Base-by-base conservation (phyloP, 2,329 filamentous ascomycete genomes). In the Botryotinia globosa region DNA sequence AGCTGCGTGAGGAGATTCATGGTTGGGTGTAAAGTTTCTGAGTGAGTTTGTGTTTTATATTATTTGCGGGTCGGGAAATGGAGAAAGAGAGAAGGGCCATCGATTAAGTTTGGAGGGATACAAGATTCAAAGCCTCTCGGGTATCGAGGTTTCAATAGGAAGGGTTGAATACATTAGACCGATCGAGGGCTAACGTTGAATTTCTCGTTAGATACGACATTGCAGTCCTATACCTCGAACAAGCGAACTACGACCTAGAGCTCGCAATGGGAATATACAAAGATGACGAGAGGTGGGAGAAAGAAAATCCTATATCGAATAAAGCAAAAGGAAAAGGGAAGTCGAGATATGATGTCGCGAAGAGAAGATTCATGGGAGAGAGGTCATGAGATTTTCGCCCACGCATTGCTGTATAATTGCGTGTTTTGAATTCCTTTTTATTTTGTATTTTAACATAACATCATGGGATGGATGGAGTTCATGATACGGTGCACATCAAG, bases 201-300 rank as follows among this genome's bases (percentile, higher is more conserved):
- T 73, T 83, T 77, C 74, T 77, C 73, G 74, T 76, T 75, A 88
- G 87, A 77, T 90, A 90, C 76, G 91, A 94, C 79, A 85, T 94
- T 68, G 93, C 93, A 1, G 80, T 92, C 42, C 80, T 94, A 32
- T 96, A 96, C 80, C 85, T 96, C 61, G 87, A 93, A 78, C 90
- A 93, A 80, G 84, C 85, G 34, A 85, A 85, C 12, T 93, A 92
- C 80, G 86, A 94, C 77, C 83, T 94, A 25, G 87, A 89, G 5
- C 81, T 82, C 42, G 92, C 92, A 0, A 86, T 92, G 10, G 85
- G 87, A 54, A 85, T 87, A 4, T 94, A 88, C 80, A 85, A 87
- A 75, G 91, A 88, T 5, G 93, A 96, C 75, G 92, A 94, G 80
- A 85, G 84, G 70, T 95, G 92, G 93, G 93, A 94, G 82, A 87